Evolutionary conservation across 768 basidiomycete species (phyloP).

Genomic region (Pholiota conissans): DNA sequence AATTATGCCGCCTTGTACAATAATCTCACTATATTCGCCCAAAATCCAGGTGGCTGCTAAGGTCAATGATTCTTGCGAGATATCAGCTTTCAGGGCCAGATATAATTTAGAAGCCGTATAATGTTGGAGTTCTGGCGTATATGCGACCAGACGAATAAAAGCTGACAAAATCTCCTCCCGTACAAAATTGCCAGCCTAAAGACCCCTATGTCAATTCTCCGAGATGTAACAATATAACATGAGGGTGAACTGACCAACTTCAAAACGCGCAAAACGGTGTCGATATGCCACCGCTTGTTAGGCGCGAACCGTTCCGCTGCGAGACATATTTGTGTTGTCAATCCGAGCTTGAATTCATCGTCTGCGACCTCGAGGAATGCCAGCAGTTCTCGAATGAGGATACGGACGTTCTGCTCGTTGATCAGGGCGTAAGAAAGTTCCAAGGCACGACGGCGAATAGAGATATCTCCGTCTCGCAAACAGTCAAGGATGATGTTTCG

Average conservation of each 20-base stretch:
- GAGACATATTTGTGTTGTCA: constrained; percentile 96
- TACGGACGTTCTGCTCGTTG: constrained; percentile 91
- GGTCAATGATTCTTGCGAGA: constrained; percentile 96
- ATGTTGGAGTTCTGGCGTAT: constrained; percentile 94
- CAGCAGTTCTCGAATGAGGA: constrained; percentile 88
- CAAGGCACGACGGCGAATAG: constrained; percentile 93
- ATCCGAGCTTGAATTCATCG: constrained; percentile 96
- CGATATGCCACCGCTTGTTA: constrained; percentile 99
- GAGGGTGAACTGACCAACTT: constrained; percentile 72
- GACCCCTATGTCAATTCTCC: no score
- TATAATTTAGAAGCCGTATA: constrained; percentile 94
- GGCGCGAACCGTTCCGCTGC: constrained; percentile 97
- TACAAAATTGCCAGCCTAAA: constrained; percentile 95
- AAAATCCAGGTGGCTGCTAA: constrained; percentile 93
- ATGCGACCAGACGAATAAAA: constrained; percentile 93
- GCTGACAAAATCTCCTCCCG: constrained; percentile 93
- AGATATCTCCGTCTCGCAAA: constrained; percentile 98
- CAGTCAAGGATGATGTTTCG: constrained; percentile 99
- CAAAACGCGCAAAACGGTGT: constrained; percentile 89
- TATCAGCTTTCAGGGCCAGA: constrained; percentile 81
- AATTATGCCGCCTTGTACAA: constrained; percentile 84
- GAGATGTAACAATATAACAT: not conserved
- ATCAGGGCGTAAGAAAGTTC: constrained; percentile 97
- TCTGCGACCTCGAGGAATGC: constrained; percentile 98
- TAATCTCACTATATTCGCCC: constrained; percentile 92